Evolutionary conservation across 2,329 filamentous ascomycete genomes (phyloP).

Genomic region (Pseudopyricularia cyperi): DNA sequence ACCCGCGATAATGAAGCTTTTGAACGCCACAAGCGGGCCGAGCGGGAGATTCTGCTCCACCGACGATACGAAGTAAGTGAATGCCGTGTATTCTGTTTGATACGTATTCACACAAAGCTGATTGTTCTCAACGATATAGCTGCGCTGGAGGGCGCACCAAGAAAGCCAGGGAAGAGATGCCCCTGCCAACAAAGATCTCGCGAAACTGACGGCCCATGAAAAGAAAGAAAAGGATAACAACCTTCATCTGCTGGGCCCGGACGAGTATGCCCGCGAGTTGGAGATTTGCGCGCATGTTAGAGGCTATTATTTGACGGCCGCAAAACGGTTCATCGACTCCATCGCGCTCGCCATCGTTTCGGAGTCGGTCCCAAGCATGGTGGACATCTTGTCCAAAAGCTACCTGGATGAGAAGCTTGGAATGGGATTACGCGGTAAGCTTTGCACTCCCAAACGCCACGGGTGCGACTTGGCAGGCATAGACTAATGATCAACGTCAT

Average conservation of each 20-base stretch:
- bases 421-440: conserved; percentile 16
- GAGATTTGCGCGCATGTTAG: conserved; percentile 49
- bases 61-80: conserved; percentile 25
- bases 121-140: conserved; percentile 11
- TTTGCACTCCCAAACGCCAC: background rate
- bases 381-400: conserved; percentile 7
- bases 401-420: conserved; percentile 32
- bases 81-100: background rate
- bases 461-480: background rate
- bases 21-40: conserved; percentile 28
- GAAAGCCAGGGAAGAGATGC: conserved; percentile 9
- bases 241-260: conserved; percentile 34
- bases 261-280: conserved; percentile 47
- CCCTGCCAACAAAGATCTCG: conserved; percentile 15
- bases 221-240: conserved; percentile 29
- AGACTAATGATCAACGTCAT: background rate
- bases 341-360: conserved; percentile 33
- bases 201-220: conserved; percentile 34
- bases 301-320: conserved; percentile 57
- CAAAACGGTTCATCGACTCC: conserved; percentile 48
- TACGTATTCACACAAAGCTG: background rate
- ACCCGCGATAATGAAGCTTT: conserved; percentile 42
- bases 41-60: conserved; percentile 26
- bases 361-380: conserved; percentile 32
- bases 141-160: conserved; percentile 30